These are phyloP conservation scores for Ophiostoma pallidulum DNA, from an alignment of 2,329 filamentous ascomycete genomes.

Conservation along the genomic window DNA sequence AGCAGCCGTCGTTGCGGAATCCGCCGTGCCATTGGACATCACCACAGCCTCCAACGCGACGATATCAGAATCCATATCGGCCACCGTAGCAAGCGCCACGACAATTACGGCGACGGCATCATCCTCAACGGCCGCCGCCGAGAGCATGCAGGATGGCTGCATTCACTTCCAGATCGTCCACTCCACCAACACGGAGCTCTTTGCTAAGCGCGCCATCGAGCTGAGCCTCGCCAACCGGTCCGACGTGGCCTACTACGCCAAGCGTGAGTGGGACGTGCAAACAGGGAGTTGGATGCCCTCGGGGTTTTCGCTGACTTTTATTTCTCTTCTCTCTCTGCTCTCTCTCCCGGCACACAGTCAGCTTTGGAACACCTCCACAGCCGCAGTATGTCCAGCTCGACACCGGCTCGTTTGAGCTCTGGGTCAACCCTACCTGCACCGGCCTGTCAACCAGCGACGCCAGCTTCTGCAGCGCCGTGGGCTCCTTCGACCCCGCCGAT, in stretches of 20 bases:
- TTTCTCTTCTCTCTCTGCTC: too few relatives aligned
- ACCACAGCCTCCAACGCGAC: not conserved
- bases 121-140: not conserved
- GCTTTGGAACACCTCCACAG: slow-evolving; percentile 46
- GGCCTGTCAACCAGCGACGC: slow-evolving; percentile 5
- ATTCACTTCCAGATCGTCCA: slow-evolving; percentile 34
- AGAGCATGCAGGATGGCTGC: slow-evolving; percentile 21
- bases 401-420: slow-evolving; percentile 51
- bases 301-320: too few relatives aligned
- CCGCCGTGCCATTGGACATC: not conserved
- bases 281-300: too few relatives aligned
- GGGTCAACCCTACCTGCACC: slow-evolving; percentile 29
- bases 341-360: slow-evolving; percentile 32
- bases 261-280: slow-evolving; percentile 31
- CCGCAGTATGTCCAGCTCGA: slow-evolving; percentile 46
- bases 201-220: slow-evolving; percentile 34
- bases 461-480: slow-evolving; percentile 22
- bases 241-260: slow-evolving; percentile 45
- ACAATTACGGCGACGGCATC: not conserved
- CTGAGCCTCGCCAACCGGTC: slow-evolving; percentile 39
- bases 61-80: not conserved
- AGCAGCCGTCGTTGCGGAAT: not conserved
- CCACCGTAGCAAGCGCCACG: not conserved
- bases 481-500: slow-evolving; percentile 31
- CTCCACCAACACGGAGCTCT: slow-evolving; percentile 31